phyloP scores from a whole-genome alignment of 257 asterid species.

The Gentiana dahurica region DNA sequence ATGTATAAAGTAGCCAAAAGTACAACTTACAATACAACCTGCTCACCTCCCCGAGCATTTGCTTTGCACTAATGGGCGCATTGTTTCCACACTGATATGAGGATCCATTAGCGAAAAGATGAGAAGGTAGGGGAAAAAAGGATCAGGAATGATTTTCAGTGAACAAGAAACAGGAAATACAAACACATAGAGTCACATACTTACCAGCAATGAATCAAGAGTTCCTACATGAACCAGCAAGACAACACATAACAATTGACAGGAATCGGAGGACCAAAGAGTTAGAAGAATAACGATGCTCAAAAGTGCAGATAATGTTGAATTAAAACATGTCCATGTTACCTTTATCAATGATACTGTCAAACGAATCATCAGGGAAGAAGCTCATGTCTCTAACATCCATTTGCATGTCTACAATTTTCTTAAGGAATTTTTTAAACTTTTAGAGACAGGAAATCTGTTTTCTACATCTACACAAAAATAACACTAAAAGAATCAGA shows the following conservation, averaged over 20 bases:
- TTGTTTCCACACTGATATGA: conserved; percentile 63
- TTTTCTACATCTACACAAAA: not conserved
- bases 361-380: conserved; percentile 79
- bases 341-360: conserved; percentile 86
- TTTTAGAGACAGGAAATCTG: conserved; percentile 4
- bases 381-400: conserved; percentile 92
- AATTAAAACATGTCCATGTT: conserved; percentile 8
- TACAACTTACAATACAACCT: conserved; percentile 37
- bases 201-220: conserved; percentile 93
- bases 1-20: too few species aligned
- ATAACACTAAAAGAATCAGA: not conserved
- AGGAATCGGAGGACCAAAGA: conserved; percentile 9
- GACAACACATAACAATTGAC: conserved; percentile 21
- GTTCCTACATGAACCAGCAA: conserved; percentile 54
- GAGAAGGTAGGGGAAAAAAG: not conserved
- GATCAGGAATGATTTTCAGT: not conserved
- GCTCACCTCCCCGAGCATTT: conserved; percentile 98
- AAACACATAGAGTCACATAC: conserved; percentile 22
- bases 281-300: conserved; percentile 1
- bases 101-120: not conserved
- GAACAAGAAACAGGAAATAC: conserved; percentile 1
- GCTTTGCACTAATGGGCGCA: conserved; percentile 75
- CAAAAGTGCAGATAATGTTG: not conserved
- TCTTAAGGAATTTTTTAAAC: conserved; percentile 27
- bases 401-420: conserved; percentile 73